Evolutionary conservation across 2,329 filamentous ascomycete genomes (phyloP), one percentile per base, ranked within the genome.

Genomic region (Fusarium solani-melongenae): DNA sequence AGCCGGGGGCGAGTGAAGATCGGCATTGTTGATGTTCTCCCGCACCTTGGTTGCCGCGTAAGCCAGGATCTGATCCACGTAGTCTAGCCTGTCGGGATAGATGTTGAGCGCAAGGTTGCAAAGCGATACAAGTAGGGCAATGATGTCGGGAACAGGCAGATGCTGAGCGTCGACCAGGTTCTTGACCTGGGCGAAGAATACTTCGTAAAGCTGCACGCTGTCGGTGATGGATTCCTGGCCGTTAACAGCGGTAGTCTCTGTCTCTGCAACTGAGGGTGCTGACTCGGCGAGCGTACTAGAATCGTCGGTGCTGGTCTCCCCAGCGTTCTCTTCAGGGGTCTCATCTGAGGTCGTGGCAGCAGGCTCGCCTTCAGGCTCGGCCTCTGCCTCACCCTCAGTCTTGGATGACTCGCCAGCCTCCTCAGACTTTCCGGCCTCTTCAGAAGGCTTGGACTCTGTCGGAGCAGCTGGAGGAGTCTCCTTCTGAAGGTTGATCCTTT

Each of bases 111-210:
- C 95, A 65, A 99, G 89, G 77, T 98, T 98, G 41, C 93, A 92
- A 44, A 99, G 87, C 6, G 96, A 99, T n/a, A 97, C 96, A 51
- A 98, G 87, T 46, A 99, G 86, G 11, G 95, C 96, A 77, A 98
- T 96, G 20, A 94, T 97, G 81, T 99, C 97, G 82, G 97, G 95
- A 73, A 99, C 96, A 1, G 95, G 93, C 61, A 99, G 88, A 75
- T 94, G 92, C 79, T 98, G 94, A 61, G 93, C 94, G 83, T 95
- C 96, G 71, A 98, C 95, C 60, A 99, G 87, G 78, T 96, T 95
- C 80, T 97, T 93, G 71, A 98, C 96, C 82, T 98, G 96, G 60
- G 95, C 92, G 79, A 98, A 97, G 87, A 98, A 99, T 68, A 98
- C 94, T 83, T 98, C 95, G 82, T 98, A 98, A 27, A 99, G 89